These are phyloP conservation scores for Coriaria nepalensis DNA, from an alignment of 306 rosid genomes.

Conservation along the genomic window DNA sequence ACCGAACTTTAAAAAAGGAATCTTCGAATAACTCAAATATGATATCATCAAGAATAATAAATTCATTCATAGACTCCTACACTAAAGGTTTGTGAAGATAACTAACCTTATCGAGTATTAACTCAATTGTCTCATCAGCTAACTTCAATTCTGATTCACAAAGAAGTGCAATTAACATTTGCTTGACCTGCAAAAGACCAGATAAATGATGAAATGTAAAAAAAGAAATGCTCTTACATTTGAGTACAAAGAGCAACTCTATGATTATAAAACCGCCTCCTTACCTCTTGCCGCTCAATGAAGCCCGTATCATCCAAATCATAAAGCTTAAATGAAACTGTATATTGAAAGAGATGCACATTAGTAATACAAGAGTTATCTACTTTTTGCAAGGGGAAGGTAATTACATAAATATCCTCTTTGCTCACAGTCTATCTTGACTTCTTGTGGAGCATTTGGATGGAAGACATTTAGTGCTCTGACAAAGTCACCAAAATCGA, in stretches of 20 bases:
- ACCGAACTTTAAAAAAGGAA: too few relatives aligned
- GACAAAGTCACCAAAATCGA: constrained; percentile 88
- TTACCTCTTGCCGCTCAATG: constrained; percentile 83
- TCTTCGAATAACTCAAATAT: too few relatives aligned
- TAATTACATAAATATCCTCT: neutral
- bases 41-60: too few relatives aligned
- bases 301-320: constrained; percentile 68
- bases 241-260: too few relatives aligned
- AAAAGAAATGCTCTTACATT: neutral
- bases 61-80: neutral
- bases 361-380: neutral
- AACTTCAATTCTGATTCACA: constrained; percentile 72
- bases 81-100: neutral
- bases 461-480: constrained; percentile 87
- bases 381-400: neutral
- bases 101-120: constrained; percentile 62
- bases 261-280: too few relatives aligned
- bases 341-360: constrained; percentile 1
- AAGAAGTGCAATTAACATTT: constrained; percentile 82
- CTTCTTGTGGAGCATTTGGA: constrained; percentile 52
- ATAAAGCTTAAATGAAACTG: constrained; percentile 85
- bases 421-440: constrained; percentile 66
- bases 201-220: constrained; percentile 1
- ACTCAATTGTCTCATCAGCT: constrained; percentile 67
- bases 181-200: constrained; percentile 50